phyloP scores from a whole-genome alignment of 2,329 filamentous ascomycete genomes.

The Pestalotiopsis fici region DNA sequence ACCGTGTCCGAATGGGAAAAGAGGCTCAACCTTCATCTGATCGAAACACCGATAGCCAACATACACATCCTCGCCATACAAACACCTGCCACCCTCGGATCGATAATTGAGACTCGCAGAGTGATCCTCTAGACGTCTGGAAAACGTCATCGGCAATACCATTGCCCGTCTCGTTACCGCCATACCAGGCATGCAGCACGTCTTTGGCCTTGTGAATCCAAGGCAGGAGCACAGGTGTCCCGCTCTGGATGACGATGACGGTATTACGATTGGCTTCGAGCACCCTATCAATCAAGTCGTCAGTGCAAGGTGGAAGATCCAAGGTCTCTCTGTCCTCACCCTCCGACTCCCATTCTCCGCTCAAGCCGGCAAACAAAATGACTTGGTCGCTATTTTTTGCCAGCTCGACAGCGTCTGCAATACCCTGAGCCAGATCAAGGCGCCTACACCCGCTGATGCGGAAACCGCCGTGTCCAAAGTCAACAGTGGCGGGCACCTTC shows the following conservation, averaged over 20 bases:
- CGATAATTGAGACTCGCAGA: conserved; percentile 76
- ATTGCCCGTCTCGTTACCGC: conserved; percentile 81
- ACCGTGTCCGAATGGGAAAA: conserved; percentile 80
- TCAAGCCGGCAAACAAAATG: conserved; percentile 75
- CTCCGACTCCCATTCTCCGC: conserved; percentile 80
- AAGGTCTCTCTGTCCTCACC: conserved; percentile 77
- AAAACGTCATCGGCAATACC: conserved; percentile 80
- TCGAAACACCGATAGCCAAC: conserved; percentile 83
- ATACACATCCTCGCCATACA: conserved; percentile 82
- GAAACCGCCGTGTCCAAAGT: conserved; percentile 59
- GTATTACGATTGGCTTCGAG: conserved; percentile 68
- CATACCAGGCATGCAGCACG: conserved; percentile 79
- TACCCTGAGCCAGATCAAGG: conserved; percentile 58
- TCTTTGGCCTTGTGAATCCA: conserved; percentile 60
- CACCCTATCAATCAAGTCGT: conserved; percentile 68
- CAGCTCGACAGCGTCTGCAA: conserved; percentile 65
- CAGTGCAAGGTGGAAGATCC: conserved; percentile 71
- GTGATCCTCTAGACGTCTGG: conserved; percentile 66
- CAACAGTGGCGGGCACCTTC: conserved; percentile 48
- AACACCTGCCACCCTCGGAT: conserved; percentile 67
- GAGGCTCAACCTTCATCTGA: conserved; percentile 60
- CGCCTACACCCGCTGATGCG: conserved; percentile 62
- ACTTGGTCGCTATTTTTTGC: conserved; percentile 75
- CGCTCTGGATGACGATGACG: conserved; percentile 75
- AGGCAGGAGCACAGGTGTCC: conserved; percentile 73